Conservation (phyloP, 108 stramenopile species). For the Skeletonema marinoi region DNA sequence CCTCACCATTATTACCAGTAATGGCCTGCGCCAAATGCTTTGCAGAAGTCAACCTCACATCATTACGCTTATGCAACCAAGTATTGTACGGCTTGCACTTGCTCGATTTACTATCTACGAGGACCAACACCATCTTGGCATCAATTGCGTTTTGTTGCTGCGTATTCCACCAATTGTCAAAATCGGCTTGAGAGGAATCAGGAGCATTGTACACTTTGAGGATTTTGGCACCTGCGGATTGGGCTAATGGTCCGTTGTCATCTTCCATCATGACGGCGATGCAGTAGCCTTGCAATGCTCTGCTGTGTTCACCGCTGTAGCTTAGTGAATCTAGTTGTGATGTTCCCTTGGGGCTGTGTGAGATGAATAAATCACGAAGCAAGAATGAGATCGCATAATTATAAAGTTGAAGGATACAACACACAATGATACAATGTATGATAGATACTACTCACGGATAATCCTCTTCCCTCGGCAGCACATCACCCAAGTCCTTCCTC, state of each 20-base stretch:
- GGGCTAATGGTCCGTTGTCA: conserved; percentile 37
- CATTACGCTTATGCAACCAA: conserved; percentile 14
- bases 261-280: conserved; percentile 43
- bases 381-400: neutral
- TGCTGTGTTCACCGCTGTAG: conserved; percentile 10
- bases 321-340: conserved; percentile 16
- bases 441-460: conserved; percentile 6
- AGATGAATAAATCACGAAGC: neutral
- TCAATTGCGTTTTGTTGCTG: conserved; percentile 10
- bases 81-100: conserved; percentile 5
- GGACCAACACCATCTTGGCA: conserved; percentile 36
- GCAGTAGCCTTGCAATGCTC: conserved; percentile 34
- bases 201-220: conserved; percentile 23
- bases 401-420: too few relatives aligned
- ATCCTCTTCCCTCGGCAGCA: conserved; percentile 40
- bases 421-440: neutral
- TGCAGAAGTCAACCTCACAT: conserved; percentile 38
- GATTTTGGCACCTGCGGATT: conserved; percentile 45
- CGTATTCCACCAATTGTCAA: conserved; percentile 35
- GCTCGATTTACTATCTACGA: conserved; percentile 36
- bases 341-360: conserved; percentile 11
- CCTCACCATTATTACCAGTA: conserved; percentile 33
- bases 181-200: conserved; percentile 11
- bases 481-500: conserved; percentile 17
- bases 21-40: conserved; percentile 56